Base-by-base conservation (phyloP, 495 filamentous ascomycete genomes). In the Neurospora hispaniola region DNA sequence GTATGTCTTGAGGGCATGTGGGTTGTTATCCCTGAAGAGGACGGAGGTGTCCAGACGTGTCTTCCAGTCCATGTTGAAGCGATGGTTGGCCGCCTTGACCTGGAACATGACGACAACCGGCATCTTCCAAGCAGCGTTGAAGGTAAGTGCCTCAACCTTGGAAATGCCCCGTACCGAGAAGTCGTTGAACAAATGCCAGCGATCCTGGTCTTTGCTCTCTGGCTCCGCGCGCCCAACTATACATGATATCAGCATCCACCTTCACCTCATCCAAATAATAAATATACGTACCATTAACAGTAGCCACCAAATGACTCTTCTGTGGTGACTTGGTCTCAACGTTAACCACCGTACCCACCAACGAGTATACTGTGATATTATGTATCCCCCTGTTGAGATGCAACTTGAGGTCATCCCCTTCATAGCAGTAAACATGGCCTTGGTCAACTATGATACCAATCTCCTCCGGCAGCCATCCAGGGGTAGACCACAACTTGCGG, bases 181-280 rank as follows among this genome's bases (percentile, higher is more conserved):
- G 81, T 99, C 96, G 71, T 99, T 99, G 81, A 99, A 97, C 5
- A 99, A 79, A 77, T 97, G 92, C 96, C 96, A 99, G 74, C 89
- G 89, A 75, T 84, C 88, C 70, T 88, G 84, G 2, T 79, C 79
- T 9, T 88, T 84, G 6, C 85, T 75, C 7, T 85, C 81, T 2
- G 82, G 79, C 27, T 87, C 85, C 4, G 94, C 93, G 35, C 94
- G 88, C 1, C 90, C 91, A 59, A 97, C 42, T 42, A 44, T n/a
- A 44, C 7, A 18, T 44, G 6, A 44, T n/a, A 18, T 44, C 42
- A 44, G 42, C 42, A 44, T 8, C 18, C 16, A 3, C 18, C 18
- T 44, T 3, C 0, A 44, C 18, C 42, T n/a, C 42, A 44, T 44
- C 1, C 2, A 44, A 9, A 44, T 0, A 2, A n/a, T n/a, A n/a